Base-by-base conservation (phyloP, 1,284 basidiomycete genomes). In the Bothia castanella region DNA sequence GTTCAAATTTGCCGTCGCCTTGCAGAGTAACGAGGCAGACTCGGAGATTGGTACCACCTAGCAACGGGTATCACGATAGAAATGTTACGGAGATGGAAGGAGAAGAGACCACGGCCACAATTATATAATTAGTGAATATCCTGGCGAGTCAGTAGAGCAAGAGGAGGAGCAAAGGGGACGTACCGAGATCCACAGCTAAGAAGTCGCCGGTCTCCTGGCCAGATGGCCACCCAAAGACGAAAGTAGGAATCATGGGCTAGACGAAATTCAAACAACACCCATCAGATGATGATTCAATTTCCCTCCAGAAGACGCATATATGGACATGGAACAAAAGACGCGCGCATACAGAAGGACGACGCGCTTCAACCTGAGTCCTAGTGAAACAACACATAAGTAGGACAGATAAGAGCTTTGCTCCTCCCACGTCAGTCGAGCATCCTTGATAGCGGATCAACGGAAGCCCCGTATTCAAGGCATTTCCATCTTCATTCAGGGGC, bases 231-330 rank as follows among this genome's bases (percentile, higher is more conserved):
- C 93, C 95, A 65, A 99, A 98, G 48, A 99, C 96, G 69, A 78
- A 99, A 1, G 96, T 94, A 5, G 97, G 96, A 51, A 98, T 90
- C 95, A 92, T 93, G 20, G 89, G 91, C 87, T 90, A 59, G n/a
- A 57, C 5, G 36, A 57, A 20, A 36, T 42, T 32, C 21, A 45
- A 58, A 52, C 42, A 44, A 37, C 40, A 53, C 23, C 20, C 31
- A 56, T 57, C 27, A 63, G 57, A 42, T 13, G 17, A 45, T 17
- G 29, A 34, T 47, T 44, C 29, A 25, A 9, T 19, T 42, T 17
- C 35, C 38, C 41, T 36, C 29, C 20, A 29, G 29, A 29, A 42
- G 12, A n/a, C 40, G 41, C 29, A 52, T 37, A 47, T 49, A 49
- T 39, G 36, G 35, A 40, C 13, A 21, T 21, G 27, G 34, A 38